These are phyloP conservation scores for Neofusicoccum kwambonambiense DNA, from an alignment of 2,329 filamentous ascomycete species.

Conservation along the genomic window DNA sequence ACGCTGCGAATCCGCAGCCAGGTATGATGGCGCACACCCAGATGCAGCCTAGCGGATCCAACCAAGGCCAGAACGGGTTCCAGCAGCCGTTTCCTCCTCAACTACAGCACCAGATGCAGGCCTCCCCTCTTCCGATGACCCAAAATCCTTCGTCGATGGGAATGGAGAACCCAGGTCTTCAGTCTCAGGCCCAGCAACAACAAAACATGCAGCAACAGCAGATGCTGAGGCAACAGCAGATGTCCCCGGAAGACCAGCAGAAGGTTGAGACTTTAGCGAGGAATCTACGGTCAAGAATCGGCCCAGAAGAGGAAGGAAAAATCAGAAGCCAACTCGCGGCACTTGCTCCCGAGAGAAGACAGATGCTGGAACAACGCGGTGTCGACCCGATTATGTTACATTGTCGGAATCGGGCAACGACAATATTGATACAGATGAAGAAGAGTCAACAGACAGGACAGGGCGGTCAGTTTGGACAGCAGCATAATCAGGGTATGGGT, in stretches of 20 bases:
- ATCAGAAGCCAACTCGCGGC: conserved; percentile 42
- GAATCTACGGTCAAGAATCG: conserved; percentile 47
- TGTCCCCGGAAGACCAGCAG: conserved; percentile 15
- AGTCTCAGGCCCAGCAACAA: conserved; percentile 27
- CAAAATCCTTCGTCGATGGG: conserved; percentile 34
- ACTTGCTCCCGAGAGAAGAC: conserved; percentile 48
- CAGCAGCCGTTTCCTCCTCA: conserved; percentile 47
- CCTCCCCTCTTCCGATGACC: conserved; percentile 47
- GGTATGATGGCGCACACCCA: conserved; percentile 37
- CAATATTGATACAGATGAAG: conserved; percentile 26
- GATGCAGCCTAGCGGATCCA: conserved; percentile 35
- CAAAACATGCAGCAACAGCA: conserved; percentile 34
- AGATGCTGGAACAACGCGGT: conserved; percentile 44
- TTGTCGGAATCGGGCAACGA: conserved; percentile 29
- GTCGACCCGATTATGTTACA: conserved; percentile 51
- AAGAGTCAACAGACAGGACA: conserved; percentile 23
- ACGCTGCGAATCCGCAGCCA: conserved; percentile 21
- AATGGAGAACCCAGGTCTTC: conserved; percentile 27
- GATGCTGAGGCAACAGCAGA: conserved; percentile 19
- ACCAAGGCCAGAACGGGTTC: conserved; percentile 43
- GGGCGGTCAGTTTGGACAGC: conserved; percentile 24
- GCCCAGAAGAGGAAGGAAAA: conserved; percentile 49
- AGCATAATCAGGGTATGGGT: conserved; percentile 30
- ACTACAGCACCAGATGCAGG: conserved; percentile 51
- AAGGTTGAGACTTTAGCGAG: conserved; percentile 42